A percentile compares a stretch with the other conserved stretches of the same genome.
Conservation (phyloP, 2,329 filamentous ascomycete species). For the Penicillium sclerotiorum region DNA sequence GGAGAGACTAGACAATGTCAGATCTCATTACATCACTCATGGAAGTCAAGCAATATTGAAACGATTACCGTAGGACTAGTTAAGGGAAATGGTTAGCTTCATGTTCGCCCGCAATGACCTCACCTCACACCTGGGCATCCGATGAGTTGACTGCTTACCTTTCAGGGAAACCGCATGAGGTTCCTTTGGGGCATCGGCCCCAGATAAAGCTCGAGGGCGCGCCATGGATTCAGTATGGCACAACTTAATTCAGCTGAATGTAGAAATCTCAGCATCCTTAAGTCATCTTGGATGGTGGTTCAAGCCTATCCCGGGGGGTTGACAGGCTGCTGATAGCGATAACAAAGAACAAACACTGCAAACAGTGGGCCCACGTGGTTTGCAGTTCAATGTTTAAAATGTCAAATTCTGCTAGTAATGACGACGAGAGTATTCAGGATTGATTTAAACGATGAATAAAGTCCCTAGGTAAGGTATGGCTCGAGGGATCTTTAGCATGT, state of each 20-base stretch:
- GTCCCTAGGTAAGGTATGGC: no score
- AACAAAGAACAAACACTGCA: conserved; percentile 23
- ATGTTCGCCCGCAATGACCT: conserved; percentile 1
- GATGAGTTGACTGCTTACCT: conserved; percentile 49
- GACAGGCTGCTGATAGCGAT: neutral
- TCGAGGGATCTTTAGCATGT: no score
- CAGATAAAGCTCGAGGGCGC: conserved; percentile 45
- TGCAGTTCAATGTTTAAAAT: no score
- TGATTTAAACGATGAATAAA: no score
- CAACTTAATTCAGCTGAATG: neutral
- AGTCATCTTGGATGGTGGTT: conserved; percentile 16
- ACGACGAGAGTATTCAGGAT: no score
- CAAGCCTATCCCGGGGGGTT: neutral
- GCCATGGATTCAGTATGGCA: conserved; percentile 35
- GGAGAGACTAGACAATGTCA: conserved; percentile 65
- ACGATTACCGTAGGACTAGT: conserved; percentile 39
- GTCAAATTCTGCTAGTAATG: no score
- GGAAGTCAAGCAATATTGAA: neutral
- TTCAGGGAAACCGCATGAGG: conserved; percentile 79
- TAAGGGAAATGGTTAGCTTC: conserved; percentile 22
- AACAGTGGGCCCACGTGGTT: neutral
- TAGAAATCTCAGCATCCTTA: conserved; percentile 3
- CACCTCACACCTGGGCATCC: neutral
- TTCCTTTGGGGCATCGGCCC: conserved; percentile 61
- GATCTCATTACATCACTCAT: neutral